These are phyloP conservation scores for Penicillium hesseltinei DNA, from an alignment of 2,329 filamentous ascomycete species.

Conservation along the genomic window DNA sequence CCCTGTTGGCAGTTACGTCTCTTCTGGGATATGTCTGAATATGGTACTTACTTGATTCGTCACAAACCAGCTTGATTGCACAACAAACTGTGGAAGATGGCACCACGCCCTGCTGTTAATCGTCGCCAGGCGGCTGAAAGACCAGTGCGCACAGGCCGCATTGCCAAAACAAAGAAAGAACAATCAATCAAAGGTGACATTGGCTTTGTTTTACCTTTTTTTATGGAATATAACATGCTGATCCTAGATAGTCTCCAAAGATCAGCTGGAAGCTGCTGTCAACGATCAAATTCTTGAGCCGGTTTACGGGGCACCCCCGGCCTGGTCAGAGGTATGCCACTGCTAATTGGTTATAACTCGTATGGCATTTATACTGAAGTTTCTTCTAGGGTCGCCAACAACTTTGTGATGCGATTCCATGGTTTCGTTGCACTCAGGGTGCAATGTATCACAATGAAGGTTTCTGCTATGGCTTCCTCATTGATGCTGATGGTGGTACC, in stretches of 20 bases:
- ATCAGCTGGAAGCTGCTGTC: not conserved
- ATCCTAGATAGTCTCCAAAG: not conserved
- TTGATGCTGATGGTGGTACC: slow-evolving; percentile 54
- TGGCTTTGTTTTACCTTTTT: not conserved
- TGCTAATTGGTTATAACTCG: not conserved
- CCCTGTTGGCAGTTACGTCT: not conserved
- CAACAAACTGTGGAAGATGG: not conserved
- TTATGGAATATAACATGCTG: not conserved
- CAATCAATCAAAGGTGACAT: not conserved
- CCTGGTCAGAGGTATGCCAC: slow-evolving; percentile 5
- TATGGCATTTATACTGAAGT: not conserved
- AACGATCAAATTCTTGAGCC: not conserved
- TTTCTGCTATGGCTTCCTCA: slow-evolving; percentile 57
- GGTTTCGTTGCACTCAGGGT: slow-evolving; percentile 61
- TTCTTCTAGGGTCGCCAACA: slow-evolving; percentile 49
- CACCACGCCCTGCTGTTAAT: not conserved
- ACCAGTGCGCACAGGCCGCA: slow-evolving; percentile 1
- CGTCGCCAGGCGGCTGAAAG: not conserved
- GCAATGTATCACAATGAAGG: slow-evolving; percentile 55
- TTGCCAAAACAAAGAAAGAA: slow-evolving; percentile 1
- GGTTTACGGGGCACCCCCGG: slow-evolving; percentile 1
- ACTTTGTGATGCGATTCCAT: slow-evolving; percentile 63
- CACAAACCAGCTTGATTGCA: not conserved
- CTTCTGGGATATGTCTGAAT: not conserved
- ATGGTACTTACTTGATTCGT: not conserved